Evolutionary conservation across 257 asterid genomes (phyloP).

Genomic region (Forsythia viridissima): DNA sequence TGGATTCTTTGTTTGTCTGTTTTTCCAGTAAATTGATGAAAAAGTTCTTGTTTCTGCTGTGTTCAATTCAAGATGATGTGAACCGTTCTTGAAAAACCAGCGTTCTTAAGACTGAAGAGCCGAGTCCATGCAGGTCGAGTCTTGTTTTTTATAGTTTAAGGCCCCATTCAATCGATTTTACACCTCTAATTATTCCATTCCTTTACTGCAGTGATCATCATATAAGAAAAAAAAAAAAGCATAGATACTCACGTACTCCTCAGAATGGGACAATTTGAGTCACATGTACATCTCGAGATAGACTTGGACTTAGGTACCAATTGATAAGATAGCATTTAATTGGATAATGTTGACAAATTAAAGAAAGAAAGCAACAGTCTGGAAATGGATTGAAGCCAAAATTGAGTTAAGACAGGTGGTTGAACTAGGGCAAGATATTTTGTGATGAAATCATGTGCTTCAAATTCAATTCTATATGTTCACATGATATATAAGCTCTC

Average conservation of each 20-base stretch:
- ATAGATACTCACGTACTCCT: no score
- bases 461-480: neutral
- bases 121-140: no score
- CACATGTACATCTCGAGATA: neutral
- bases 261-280: no score
- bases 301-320: neutral
- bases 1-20: neutral
- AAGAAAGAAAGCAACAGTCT: neutral
- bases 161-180: no score
- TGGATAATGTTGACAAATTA: neutral
- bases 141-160: no score
- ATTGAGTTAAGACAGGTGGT: neutral
- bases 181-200: no score
- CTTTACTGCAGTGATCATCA: no score
- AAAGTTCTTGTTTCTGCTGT: neutral
- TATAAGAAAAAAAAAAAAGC: no score
- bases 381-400: neutral
- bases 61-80: no score
- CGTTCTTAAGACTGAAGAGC: no score
- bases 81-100: no score
- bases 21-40: neutral
- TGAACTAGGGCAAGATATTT: neutral
- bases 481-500: neutral
- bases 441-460: neutral
- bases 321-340: neutral